Conservation (phyloP, 768 basidiomycete genomes). For the Tylopilus intermedius region DNA sequence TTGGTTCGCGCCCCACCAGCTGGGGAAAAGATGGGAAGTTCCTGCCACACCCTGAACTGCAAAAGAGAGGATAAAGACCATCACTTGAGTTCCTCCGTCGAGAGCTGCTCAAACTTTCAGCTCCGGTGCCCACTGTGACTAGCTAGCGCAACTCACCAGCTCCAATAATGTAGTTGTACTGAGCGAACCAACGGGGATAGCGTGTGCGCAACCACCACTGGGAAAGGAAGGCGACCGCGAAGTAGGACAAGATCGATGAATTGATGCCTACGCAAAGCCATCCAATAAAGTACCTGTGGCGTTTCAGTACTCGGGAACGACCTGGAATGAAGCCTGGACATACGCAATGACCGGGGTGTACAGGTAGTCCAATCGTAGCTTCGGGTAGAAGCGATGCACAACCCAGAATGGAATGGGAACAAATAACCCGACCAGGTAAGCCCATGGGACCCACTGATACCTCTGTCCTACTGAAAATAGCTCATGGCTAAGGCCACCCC, state of each 20-base stretch:
- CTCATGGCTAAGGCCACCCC: conserved; percentile 38
- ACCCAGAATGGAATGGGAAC: conserved; percentile 41
- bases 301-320: conserved; percentile 6
- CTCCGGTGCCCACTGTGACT: neutral
- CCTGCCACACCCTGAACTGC: conserved; percentile 51
- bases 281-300: conserved; percentile 34
- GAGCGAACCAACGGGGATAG: conserved; percentile 62
- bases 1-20: conserved; percentile 59
- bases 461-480: conserved; percentile 29
- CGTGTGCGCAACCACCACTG: conserved; percentile 56
- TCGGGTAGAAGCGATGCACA: conserved; percentile 34
- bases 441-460: conserved; percentile 41
- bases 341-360: conserved; percentile 34
- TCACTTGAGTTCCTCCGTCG: conserved; percentile 43
- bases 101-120: conserved; percentile 23
- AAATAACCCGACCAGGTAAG: conserved; percentile 30
- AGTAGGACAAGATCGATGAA: conserved; percentile 43
- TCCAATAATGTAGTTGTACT: conserved; percentile 62
- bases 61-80: conserved; percentile 50
- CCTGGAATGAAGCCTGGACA: neutral
- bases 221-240: conserved; percentile 51
- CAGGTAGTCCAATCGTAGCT: conserved; percentile 23
- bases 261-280: conserved; percentile 51
- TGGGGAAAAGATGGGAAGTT: conserved; percentile 44
- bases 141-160: conserved; percentile 37